phyloP scores from a whole-genome alignment of 345 rosid species.

The Litchi chinensis region DNA sequence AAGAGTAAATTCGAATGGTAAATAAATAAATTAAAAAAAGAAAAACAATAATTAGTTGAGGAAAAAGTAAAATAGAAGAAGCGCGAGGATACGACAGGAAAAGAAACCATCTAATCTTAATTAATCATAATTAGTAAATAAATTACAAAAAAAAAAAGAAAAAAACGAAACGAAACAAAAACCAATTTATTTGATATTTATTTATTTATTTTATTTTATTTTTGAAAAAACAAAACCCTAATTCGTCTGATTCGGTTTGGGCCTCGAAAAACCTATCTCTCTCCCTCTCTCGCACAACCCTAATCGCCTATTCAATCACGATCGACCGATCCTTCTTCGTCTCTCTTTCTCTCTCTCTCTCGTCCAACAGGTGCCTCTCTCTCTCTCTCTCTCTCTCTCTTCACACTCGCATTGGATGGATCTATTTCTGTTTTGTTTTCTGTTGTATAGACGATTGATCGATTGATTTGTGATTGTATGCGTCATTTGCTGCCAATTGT shows the following conservation, averaged over 20 bases:
- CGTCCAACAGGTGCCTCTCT: not conserved
- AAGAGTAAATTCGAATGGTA: no score
- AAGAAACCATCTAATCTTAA: no score
- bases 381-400: not conserved
- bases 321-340: conserved; percentile 24
- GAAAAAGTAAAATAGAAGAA: no score
- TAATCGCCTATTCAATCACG: conserved; percentile 17
- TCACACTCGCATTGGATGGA: not conserved
- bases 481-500: not conserved
- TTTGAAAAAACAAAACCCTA: conserved; percentile 48
- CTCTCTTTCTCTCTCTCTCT: not conserved
- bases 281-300: conserved; percentile 8
- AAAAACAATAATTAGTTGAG: no score
- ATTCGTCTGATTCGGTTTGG: conserved; percentile 45
- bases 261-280: conserved; percentile 49
- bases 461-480: not conserved
- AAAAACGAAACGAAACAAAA: not conserved
- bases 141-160: not conserved
- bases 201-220: conserved; percentile 2
- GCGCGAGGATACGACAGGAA: no score
- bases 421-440: not conserved
- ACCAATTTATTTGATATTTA: no score
- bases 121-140: no score
- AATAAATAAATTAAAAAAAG: no score
- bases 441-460: not conserved